Percentiles rank a stretch among this genome's conserved stretches.
Evolutionary conservation across 176 grass and related monocot genomes (phyloP).

Genomic region (Rhynchospora tenuis): DNA sequence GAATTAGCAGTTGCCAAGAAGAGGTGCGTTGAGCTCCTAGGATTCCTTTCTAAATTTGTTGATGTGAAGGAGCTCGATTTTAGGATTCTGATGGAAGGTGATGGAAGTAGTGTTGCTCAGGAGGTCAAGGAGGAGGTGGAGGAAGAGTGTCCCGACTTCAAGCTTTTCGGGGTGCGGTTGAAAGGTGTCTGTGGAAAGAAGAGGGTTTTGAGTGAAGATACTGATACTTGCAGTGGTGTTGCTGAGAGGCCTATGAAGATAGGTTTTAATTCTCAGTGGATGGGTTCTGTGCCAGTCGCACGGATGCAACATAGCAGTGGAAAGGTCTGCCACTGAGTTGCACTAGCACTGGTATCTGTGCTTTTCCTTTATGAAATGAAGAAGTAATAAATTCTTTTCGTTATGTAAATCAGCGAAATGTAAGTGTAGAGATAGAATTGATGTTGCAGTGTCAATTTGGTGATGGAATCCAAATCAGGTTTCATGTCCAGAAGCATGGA

Average conservation of each 20-base stretch:
- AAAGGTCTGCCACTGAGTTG: constrained; percentile 35
- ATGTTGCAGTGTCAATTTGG: neutral
- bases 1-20: constrained; percentile 23
- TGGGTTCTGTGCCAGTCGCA: neutral
- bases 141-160: constrained; percentile 14
- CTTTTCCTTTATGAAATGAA: neutral
- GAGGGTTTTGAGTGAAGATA: constrained; percentile 30
- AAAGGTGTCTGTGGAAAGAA: constrained; percentile 13
- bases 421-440: neutral
- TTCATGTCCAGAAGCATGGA: neutral
- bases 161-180: constrained; percentile 40
- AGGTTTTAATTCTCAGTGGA: constrained; percentile 29
- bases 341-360: neutral
- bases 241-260: constrained; percentile 30
- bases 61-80: constrained; percentile 24
- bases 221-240: constrained; percentile 7
- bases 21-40: constrained; percentile 26
- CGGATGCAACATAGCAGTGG: constrained; percentile 21
- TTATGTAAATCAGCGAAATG: constrained; percentile 10
- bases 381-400: neutral
- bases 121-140: neutral
- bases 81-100: constrained; percentile 11
- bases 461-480: neutral
- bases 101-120: neutral
- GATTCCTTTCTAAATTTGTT: constrained; percentile 28